A percentile compares a stretch with the other conserved stretches of the same genome.
These are phyloP conservation scores for Syncephalis fuscata DNA, from an alignment of 371 early-diverging fungal genomes.

Conservation along the genomic window DNA sequence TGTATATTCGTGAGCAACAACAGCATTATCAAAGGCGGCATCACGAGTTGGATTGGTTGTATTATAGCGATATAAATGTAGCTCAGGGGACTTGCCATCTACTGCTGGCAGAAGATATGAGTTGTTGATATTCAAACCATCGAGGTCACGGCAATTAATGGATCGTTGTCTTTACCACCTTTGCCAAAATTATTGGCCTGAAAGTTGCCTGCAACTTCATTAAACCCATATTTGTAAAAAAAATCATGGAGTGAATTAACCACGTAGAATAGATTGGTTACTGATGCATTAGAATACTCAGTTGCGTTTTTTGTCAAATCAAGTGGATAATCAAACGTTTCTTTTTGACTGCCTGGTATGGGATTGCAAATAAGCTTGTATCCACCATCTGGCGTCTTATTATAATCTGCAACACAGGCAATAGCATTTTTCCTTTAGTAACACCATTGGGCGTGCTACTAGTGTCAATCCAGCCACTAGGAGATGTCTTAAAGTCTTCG, in stretches of 20 bases:
- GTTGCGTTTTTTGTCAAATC: slow-evolving; percentile 44
- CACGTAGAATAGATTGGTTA: slow-evolving; percentile 89
- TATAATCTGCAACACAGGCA: slow-evolving; percentile 45
- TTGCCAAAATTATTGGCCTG: slow-evolving; percentile 76
- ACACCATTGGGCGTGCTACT: slow-evolving; percentile 23
- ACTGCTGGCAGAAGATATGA: slow-evolving; percentile 95
- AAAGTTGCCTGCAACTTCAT: slow-evolving; percentile 90
- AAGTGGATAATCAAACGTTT: slow-evolving; percentile 61
- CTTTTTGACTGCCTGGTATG: slow-evolving; percentile 37
- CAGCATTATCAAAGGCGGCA: slow-evolving; percentile 85
- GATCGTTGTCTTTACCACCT: slow-evolving; percentile 65
- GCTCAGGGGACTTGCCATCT: slow-evolving; percentile 76
- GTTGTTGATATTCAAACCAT: slow-evolving; percentile 80
- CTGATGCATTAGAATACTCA: slow-evolving; percentile 70
- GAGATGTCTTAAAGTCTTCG: slow-evolving; percentile 47
- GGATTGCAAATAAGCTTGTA: slow-evolving; percentile 60
- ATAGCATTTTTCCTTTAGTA: slow-evolving; percentile 73
- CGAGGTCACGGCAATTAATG: slow-evolving; percentile 93
- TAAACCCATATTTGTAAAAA: slow-evolving; percentile 81
- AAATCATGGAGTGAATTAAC: slow-evolving; percentile 74
- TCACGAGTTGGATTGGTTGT: slow-evolving; percentile 60
- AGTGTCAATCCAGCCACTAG: slow-evolving; percentile 70
- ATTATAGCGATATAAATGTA: slow-evolving; percentile 88
- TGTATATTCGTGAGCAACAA: slow-evolving; percentile 81
- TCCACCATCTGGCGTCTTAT: slow-evolving; percentile 29